phyloP scores from a whole-genome alignment of 108 stramenopile species.

The Fragilaria crotonensis region DNA sequence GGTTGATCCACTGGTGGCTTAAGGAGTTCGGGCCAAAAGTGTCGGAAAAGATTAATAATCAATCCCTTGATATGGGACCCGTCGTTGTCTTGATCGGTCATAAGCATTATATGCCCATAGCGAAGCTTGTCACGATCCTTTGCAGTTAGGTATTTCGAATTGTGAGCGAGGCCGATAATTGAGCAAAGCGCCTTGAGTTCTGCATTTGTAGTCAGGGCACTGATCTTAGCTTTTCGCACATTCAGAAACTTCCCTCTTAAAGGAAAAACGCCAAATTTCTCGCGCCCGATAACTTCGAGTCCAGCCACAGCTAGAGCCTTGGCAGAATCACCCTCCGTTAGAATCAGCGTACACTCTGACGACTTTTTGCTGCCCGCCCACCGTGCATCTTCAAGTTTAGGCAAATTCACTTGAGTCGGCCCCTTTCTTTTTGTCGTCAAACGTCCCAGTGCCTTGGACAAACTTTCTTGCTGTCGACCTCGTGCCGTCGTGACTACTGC shows the following conservation, averaged over 20 bases:
- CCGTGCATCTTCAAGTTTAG: slow-evolving; percentile 98
- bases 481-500: slow-evolving; percentile 45
- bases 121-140: slow-evolving; percentile 82
- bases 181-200: slow-evolving; percentile 96
- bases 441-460: slow-evolving; percentile 57
- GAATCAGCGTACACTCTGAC: slow-evolving; percentile 92
- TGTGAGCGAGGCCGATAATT: slow-evolving; percentile 96
- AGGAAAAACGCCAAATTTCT: slow-evolving; percentile 89
- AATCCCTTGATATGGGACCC: slow-evolving; percentile 99
- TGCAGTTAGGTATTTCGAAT: slow-evolving; percentile 65
- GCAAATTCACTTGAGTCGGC: neutral
- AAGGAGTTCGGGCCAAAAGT: slow-evolving; percentile 94
- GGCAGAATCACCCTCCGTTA: slow-evolving; percentile 96
- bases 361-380: slow-evolving; percentile 85
- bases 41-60: slow-evolving; percentile 98
- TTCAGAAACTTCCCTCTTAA: slow-evolving; percentile 96
- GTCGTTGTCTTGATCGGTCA: slow-evolving; percentile 99
- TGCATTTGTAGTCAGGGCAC: slow-evolving; percentile 89
- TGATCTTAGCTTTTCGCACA: slow-evolving; percentile 88
- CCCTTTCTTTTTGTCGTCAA: slow-evolving; percentile 35
- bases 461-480: slow-evolving; percentile 56
- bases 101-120: slow-evolving; percentile 98
- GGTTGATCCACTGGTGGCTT: slow-evolving; percentile 61
- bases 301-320: slow-evolving; percentile 92
- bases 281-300: slow-evolving; percentile 87